These are phyloP conservation scores for Aquilaria malaccensis DNA, from an alignment of 345 rosid species.

Conservation along the genomic window DNA sequence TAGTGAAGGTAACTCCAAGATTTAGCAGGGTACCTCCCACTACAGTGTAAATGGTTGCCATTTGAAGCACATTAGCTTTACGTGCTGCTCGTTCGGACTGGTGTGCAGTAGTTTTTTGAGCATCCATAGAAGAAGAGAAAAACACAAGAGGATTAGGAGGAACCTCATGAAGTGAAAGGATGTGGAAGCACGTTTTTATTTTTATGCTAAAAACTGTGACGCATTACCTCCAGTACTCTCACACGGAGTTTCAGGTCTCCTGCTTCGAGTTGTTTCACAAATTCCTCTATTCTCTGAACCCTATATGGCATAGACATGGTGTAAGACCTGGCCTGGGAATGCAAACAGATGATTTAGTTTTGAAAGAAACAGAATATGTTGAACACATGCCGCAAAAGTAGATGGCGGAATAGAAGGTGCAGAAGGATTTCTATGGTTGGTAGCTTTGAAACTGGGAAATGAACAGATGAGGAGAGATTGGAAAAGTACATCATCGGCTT, in stretches of 20 bases:
- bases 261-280: constrained; percentile 76
- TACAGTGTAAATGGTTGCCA: constrained; percentile 90
- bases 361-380: not conserved
- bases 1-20: constrained; percentile 64
- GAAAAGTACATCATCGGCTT: constrained; percentile 68
- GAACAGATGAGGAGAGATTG: constrained; percentile 1
- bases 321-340: constrained; percentile 65
- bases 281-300: constrained; percentile 79
- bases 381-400: too few relatives aligned
- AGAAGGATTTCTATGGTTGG: not conserved
- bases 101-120: constrained; percentile 4
- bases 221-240: constrained; percentile 84
- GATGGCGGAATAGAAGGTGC: not conserved
- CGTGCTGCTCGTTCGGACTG: constrained; percentile 93
- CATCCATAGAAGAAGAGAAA: not conserved
- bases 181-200: not conserved
- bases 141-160: not conserved
- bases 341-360: constrained; percentile 11
- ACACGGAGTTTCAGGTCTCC: constrained; percentile 93
- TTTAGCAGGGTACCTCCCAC: constrained; percentile 74
- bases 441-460: not conserved
- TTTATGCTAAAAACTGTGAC: not conserved
- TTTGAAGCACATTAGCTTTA: constrained; percentile 77
- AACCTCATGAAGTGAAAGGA: not conserved
- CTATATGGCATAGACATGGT: constrained; percentile 84